Percentiles rank a stretch among this genome's conserved stretches.
These are phyloP conservation scores for Epichloe brachyelytri DNA, from an alignment of 2,329 filamentous ascomycete species.

Conservation along the genomic window DNA sequence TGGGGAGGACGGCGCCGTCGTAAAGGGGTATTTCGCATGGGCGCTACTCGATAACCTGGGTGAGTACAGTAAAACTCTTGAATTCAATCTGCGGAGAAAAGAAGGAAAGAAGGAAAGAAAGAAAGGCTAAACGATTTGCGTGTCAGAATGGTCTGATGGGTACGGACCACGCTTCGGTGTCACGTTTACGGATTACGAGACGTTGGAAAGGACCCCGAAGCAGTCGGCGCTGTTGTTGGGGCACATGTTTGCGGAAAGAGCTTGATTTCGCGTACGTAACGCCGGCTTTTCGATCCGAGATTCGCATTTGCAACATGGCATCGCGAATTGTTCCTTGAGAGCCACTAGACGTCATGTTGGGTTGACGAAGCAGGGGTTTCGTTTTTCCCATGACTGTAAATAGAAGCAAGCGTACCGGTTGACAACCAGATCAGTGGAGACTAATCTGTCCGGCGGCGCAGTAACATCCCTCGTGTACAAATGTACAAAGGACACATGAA, in stretches of 20 bases:
- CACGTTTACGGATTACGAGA: conserved; percentile 24
- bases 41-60: conserved; percentile 23
- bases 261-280: no score
- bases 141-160: conserved; percentile 23
- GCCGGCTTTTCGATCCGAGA: no score
- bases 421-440: neutral
- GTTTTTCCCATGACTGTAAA: neutral
- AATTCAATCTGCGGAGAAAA: no score
- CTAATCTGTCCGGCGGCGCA: no score
- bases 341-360: no score
- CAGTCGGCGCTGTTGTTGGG: conserved; percentile 19
- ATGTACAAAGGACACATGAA: no score
- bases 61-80: no score
- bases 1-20: conserved; percentile 16
- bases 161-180: conserved; percentile 26
- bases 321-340: no score
- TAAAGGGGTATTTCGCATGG: conserved; percentile 24
- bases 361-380: no score
- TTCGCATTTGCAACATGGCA: no score
- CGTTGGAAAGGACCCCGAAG: conserved; percentile 25
- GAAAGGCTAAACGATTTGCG: neutral
- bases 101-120: neutral
- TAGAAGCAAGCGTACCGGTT: neutral
- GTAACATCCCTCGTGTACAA: no score
- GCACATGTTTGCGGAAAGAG: conserved; percentile 13